phyloP scores from a whole-genome alignment of 257 asterid species.

The Solanum raphanifolium region DNA sequence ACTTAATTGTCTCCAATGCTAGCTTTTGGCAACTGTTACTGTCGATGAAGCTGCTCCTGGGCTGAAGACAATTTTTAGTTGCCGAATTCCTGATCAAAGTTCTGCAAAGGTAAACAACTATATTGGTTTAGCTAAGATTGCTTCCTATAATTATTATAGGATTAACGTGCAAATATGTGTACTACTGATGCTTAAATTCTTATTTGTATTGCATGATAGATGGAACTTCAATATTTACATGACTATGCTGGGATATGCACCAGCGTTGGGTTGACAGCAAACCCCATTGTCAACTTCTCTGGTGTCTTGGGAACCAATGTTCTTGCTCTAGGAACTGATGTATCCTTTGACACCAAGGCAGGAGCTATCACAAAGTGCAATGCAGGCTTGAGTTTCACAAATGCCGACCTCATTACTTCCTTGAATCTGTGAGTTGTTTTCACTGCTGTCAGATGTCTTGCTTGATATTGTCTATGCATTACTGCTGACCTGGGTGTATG shows the following conservation, averaged over 20 bases:
- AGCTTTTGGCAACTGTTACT: not conserved
- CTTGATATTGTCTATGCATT: not conserved
- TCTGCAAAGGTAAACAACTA: not conserved
- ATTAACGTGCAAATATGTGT: not conserved
- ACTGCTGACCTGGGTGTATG: not conserved
- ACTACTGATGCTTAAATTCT: not conserved
- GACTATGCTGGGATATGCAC: conserved; percentile 2
- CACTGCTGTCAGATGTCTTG: not conserved
- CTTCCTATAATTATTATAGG: not conserved
- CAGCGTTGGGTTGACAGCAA: not conserved
- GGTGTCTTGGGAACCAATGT: not conserved
- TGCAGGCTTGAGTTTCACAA: not conserved
- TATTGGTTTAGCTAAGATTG: not conserved
- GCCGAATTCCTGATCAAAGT: not conserved
- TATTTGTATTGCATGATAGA: not conserved
- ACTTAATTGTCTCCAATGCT: not conserved
- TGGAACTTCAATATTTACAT: not conserved
- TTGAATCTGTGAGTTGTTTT: not conserved
- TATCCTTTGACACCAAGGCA: not conserved
- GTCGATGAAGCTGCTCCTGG: not conserved
- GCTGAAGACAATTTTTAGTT: not conserved
- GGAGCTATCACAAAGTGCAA: conserved; percentile 3
- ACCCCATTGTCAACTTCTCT: not conserved
- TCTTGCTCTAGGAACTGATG: not conserved
- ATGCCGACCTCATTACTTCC: not conserved